Base-by-base conservation (phyloP, 495 filamentous ascomycete species). In the Tuber magnatum region DNA sequence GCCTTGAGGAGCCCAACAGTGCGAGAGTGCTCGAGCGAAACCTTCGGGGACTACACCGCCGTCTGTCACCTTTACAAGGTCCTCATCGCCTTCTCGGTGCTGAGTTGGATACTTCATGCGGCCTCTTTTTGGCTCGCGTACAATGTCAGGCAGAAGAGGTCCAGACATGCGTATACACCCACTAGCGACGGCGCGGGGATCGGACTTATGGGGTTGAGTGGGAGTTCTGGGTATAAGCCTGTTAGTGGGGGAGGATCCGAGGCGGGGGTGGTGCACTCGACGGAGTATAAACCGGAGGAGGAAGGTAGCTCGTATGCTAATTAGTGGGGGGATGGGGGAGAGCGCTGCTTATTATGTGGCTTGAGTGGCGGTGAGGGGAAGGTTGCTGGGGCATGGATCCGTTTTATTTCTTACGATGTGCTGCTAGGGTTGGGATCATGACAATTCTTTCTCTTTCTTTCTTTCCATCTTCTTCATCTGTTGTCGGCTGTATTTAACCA, bases 21-120 rank as follows among this genome's bases (percentile, higher is more conserved):
- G 6, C 20, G 69, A 68, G 46, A 8, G 18, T 82, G 81, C n/a
- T 40, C 73, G 28, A 69, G 69, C 35, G 65, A 61, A n/a, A 73
- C 75, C 38, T 82, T 76, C 76, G 81, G 81, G 8, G 73, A 74
- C 56, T 81, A 81, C 40, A 79, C 80, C 69, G 44, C 28, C 39
- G 71, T 82, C n/a, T 82, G 81, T 41, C 76, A 82, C 51, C 44
- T 82, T n/a, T 82, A 76, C 76, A 82, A 82, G 65, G 14, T 44
- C 35, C 68, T 82, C 6, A 70, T 81, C 71, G 78, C 78, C 14
- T 82, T 82, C 46, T 72, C 73, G 39, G 3, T n/a, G n/a, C 41
- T 79, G 10, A 48, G 32, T 40, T 79, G 77, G 76, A 71, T 78
- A 68, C 70, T 68, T 14, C 43, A 38, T 42, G 16, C 35, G 28